phyloP scores from a whole-genome alignment of 805 yeast species.

The Henningerozyma blattae region DNA sequence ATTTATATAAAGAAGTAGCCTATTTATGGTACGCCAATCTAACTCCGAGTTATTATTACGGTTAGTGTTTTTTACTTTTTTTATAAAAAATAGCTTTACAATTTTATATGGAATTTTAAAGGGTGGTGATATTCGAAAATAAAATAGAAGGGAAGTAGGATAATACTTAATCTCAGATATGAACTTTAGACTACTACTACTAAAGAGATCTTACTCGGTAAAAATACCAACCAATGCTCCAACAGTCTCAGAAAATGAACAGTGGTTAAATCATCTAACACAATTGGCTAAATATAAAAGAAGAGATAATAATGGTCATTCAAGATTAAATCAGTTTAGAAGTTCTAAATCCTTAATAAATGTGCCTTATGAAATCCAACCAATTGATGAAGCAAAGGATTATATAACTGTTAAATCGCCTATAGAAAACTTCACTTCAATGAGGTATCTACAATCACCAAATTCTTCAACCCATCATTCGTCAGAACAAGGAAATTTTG shows the following conservation, averaged over 20 bases:
- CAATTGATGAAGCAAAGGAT: conserved; percentile 13
- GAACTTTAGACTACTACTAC: not conserved
- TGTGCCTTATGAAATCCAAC: conserved; percentile 6
- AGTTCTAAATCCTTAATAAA: not conserved
- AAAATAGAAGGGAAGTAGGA: no score
- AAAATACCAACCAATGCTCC: conserved; percentile 30
- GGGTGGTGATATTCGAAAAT: no score
- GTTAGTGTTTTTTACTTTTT: no score
- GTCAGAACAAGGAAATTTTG: conserved; percentile 32
- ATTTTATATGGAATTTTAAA: no score
- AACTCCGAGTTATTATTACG: no score
- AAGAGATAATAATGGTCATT: not conserved
- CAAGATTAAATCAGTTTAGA: not conserved
- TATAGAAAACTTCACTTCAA: conserved; percentile 16
- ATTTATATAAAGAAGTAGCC: no score
- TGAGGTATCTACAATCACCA: conserved; percentile 19
- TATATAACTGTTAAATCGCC: conserved; percentile 15
- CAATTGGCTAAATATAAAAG: not conserved
- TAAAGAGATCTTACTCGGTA: conserved; percentile 1
- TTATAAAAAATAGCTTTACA: no score
- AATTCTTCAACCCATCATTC: conserved; percentile 27
- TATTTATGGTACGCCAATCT: no score
- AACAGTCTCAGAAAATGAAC: conserved; percentile 30
- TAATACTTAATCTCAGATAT: not conserved
- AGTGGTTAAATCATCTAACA: conserved; percentile 26